Evolutionary conservation across 176 grass and related monocot species (phyloP).

Genomic region (Oryza meyeriana): DNA sequence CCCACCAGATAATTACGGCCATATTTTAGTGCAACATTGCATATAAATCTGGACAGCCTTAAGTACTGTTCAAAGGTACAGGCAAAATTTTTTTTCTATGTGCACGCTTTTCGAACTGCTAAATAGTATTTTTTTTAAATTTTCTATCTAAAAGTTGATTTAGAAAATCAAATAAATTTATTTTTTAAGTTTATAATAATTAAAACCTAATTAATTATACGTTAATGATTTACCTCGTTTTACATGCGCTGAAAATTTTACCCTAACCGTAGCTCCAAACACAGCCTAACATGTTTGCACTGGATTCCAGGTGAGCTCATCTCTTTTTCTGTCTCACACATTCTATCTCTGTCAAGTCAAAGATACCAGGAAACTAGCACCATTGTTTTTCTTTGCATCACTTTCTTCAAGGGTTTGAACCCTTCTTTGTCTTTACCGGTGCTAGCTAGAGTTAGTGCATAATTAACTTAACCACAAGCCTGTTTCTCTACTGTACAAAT

Average conservation of each 20-base stretch:
- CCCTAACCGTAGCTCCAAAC: no score
- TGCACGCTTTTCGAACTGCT: no score
- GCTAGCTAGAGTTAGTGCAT: not conserved
- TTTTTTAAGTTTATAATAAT: no score
- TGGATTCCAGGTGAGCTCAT: not conserved
- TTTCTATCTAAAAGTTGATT: no score
- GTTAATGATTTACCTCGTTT: no score
- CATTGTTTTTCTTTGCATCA: slow-evolving; percentile 4
- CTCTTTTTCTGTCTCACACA: not conserved
- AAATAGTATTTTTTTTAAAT: no score
- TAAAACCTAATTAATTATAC: no score
- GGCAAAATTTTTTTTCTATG: no score
- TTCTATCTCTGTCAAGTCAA: not conserved
- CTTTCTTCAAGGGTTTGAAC: slow-evolving; percentile 21
- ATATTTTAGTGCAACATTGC: not conserved
- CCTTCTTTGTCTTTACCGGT: not conserved
- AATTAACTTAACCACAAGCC: not conserved
- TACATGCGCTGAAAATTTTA: no score
- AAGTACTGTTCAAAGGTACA: no score
- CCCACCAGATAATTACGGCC: not conserved
- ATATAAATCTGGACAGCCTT: not conserved
- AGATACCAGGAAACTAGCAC: not conserved
- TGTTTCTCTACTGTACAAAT: not conserved
- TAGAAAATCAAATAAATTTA: no score
- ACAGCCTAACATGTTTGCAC: not conserved